Base-by-base conservation (phyloP, 768 basidiomycete species). In the Leccinum longicurvipes region DNA sequence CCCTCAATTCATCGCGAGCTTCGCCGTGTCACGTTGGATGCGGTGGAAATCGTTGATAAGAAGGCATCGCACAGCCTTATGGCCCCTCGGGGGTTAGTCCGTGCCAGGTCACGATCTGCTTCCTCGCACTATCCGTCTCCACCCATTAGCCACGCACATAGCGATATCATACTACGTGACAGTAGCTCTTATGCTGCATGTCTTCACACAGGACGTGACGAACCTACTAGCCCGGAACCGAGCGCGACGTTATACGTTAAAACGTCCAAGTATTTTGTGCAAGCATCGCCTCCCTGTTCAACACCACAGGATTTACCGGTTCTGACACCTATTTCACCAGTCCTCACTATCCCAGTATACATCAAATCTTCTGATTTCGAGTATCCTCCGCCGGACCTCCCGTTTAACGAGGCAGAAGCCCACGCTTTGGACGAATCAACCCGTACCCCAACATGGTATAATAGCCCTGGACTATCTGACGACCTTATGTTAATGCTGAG, bases 401-500 rank as follows among this genome's bases (percentile, higher is more conserved):
- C 31, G 28, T 28, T 17, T 6, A 34, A 47, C 14, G 47, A 41
- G 23, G 42, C 31, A 23, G 23, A 25, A 24, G 15, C 51, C 11
- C 17, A 25, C 19, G 10, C 25, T 17, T 23, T 45, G 17, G 32
- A 28, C 23, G 8, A 47, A 5, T 36, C 53, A 34, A 29, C 29
- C 21, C 19, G 29, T 19, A 7, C 12, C 11, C 21, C 41, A 41
- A 41, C 48, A 7, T 53, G 53, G 60, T 24, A 46, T 24, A 36
- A 50, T 27, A 47, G 25, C 41, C 23, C 50, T 0, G 57, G 51
- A 6, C 29, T 66, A 17, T 61, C 51, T 11, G 54, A 58, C 9
- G 70, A 72, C 29, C 59, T 70, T 41, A 60, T 66, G 57, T 49
- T 61, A 39, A 63, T 70, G 58, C 27, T 72, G 53, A 58, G 47